These are phyloP conservation scores for Xenoacremonium recifei DNA, from an alignment of 2,329 filamentous ascomycete genomes.

Conservation along the genomic window DNA sequence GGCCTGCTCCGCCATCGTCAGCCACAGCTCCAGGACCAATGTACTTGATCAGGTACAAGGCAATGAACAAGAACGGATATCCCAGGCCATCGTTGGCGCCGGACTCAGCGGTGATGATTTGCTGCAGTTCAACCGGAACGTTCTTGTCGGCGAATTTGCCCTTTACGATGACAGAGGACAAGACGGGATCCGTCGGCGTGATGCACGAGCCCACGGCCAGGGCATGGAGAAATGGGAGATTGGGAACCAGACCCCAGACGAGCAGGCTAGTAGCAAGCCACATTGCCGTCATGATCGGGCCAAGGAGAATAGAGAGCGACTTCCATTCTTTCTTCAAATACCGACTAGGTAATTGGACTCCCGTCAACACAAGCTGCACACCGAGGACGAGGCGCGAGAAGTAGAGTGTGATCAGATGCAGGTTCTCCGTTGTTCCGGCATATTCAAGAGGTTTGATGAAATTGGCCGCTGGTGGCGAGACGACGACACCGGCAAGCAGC, in stretches of 20 bases:
- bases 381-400: conserved; percentile 87
- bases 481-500: conserved; percentile 72
- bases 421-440: conserved; percentile 48
- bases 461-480: conserved; percentile 76
- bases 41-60: conserved; percentile 80
- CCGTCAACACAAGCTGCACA: conserved; percentile 85
- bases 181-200: conserved; percentile 86
- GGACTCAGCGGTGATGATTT: conserved; percentile 78
- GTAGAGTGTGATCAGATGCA: conserved; percentile 74
- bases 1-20: conserved; percentile 56
- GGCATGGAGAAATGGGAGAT: conserved; percentile 72
- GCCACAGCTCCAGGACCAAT: conserved; percentile 55
- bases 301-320: conserved; percentile 70
- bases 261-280: conserved; percentile 80
- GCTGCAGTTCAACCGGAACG: conserved; percentile 76
- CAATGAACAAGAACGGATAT: conserved; percentile 85
- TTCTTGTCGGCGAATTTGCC: conserved; percentile 92
- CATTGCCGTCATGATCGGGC: conserved; percentile 83
- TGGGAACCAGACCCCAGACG: conserved; percentile 73
- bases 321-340: conserved; percentile 81
- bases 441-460: conserved; percentile 76
- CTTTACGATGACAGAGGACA: conserved; percentile 89
- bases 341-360: conserved; percentile 80
- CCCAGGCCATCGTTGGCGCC: conserved; percentile 88
- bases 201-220: conserved; percentile 81